These are phyloP conservation scores for Gigaspora rosea DNA, from an alignment of 192 early-diverging fungal species.

Conservation along the genomic window DNA sequence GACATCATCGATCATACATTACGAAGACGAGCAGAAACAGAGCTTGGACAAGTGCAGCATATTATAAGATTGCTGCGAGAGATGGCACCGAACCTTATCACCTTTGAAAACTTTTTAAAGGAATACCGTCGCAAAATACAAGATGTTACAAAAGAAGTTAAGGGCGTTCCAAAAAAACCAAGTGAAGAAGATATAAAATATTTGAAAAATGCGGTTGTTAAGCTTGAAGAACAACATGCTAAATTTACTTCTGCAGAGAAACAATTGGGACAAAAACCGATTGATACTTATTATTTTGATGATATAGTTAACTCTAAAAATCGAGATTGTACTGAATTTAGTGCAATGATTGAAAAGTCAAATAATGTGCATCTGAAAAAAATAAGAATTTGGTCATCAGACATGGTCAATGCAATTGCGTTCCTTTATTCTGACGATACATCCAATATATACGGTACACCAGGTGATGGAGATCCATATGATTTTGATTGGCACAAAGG, in stretches of 20 bases:
- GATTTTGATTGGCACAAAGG: not conserved
- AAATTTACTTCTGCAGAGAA: not conserved
- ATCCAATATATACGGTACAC: not conserved
- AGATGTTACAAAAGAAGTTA: not conserved
- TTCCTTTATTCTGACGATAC: conserved; percentile 9
- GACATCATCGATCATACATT: not conserved
- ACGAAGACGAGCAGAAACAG: not conserved
- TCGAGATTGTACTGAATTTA: conserved; percentile 12
- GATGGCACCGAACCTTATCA: not conserved
- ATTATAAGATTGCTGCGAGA: not conserved
- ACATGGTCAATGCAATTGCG: conserved; percentile 11
- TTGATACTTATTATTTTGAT: not conserved
- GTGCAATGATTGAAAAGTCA: not conserved
- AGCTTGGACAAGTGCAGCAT: not conserved
- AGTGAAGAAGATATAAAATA: not conserved
- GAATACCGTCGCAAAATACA: conserved; percentile 1
- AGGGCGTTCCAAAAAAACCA: not conserved
- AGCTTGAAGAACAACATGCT: not conserved
- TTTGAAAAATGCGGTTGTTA: not conserved
- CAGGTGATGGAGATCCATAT: not conserved
- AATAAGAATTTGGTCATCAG: conserved; percentile 5
- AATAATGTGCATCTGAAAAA: not conserved
- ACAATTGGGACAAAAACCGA: not conserved
- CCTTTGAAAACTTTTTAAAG: conserved; percentile 19
- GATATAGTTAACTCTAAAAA: not conserved